Evolutionary conservation across 1,284 basidiomycete genomes (phyloP).

Genomic region (Ustilago shanxiensis): DNA sequence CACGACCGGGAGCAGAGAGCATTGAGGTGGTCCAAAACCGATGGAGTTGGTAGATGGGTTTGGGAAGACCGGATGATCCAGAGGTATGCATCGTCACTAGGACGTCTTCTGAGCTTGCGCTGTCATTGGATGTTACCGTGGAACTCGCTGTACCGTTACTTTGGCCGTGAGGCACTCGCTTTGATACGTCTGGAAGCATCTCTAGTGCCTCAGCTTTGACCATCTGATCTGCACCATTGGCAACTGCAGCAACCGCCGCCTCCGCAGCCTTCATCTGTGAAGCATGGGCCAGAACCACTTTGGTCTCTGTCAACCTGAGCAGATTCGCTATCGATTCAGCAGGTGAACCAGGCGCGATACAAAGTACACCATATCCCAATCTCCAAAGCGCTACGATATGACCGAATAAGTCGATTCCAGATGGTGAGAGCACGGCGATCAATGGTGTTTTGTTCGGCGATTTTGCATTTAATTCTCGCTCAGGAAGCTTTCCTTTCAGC

Average conservation of each 20-base stretch:
- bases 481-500: constrained; percentile 10
- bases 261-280: constrained; percentile 70
- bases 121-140: not conserved
- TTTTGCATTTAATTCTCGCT: constrained; percentile 13
- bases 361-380: constrained; percentile 70
- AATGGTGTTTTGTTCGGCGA: constrained; percentile 37
- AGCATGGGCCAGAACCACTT: constrained; percentile 73
- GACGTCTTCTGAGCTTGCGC: constrained; percentile 67
- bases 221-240: not conserved
- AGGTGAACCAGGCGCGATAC: constrained; percentile 72
- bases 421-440: constrained; percentile 70
- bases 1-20: constrained; percentile 44
- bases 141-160: not conserved
- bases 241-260: constrained; percentile 6
- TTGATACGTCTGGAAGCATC: constrained; percentile 21
- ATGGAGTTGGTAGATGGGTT: constrained; percentile 69
- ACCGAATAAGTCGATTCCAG: constrained; percentile 70
- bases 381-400: constrained; percentile 70
- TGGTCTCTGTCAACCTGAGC: constrained; percentile 73
- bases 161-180: not conserved
- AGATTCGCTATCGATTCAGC: constrained; percentile 76
- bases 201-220: constrained; percentile 5
- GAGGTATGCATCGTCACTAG: constrained; percentile 77
- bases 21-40: constrained; percentile 60
- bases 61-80: constrained; percentile 75